Evolutionary conservation across 768 basidiomycete genomes (phyloP).

Genomic region (Kwoniella europaea): DNA sequence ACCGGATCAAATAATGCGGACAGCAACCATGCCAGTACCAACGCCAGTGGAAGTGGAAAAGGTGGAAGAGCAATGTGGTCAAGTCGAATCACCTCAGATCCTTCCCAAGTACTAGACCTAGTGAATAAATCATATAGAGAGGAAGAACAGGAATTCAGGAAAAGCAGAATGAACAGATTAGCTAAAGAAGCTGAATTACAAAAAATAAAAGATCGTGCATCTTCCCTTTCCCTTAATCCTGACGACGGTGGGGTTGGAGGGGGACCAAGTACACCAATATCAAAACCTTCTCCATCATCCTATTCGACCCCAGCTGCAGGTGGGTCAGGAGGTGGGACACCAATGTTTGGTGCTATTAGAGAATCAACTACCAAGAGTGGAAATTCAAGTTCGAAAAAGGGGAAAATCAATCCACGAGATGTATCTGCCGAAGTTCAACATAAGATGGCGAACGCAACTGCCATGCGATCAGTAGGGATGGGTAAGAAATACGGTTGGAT

Average conservation of each 20-base stretch:
- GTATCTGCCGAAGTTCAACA: constrained; percentile 41
- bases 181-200: constrained; percentile 36
- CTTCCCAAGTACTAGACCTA: constrained; percentile 30
- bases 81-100: constrained; percentile 29
- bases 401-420: constrained; percentile 30
- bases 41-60: background rate
- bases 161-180: constrained; percentile 36
- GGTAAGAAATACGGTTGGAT: constrained; percentile 49
- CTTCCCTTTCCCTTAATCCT: background rate
- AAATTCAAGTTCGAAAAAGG: background rate
- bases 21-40: background rate
- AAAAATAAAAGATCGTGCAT: constrained; percentile 23
- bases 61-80: constrained; percentile 37
- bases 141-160: constrained; percentile 37
- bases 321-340: constrained; percentile 22
- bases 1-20: background rate
- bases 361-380: constrained; percentile 19
- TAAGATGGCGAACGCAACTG: constrained; percentile 47
- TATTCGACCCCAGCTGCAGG: background rate
- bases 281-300: constrained; percentile 17
- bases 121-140: constrained; percentile 36
- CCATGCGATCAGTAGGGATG: constrained; percentile 41
- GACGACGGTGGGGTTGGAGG: background rate
- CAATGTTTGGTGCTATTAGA: constrained; percentile 40
- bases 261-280: constrained; percentile 32